Evolutionary conservation across 495 filamentous ascomycete species (phyloP).

Genomic region (Aspergillus baeticus): DNA sequence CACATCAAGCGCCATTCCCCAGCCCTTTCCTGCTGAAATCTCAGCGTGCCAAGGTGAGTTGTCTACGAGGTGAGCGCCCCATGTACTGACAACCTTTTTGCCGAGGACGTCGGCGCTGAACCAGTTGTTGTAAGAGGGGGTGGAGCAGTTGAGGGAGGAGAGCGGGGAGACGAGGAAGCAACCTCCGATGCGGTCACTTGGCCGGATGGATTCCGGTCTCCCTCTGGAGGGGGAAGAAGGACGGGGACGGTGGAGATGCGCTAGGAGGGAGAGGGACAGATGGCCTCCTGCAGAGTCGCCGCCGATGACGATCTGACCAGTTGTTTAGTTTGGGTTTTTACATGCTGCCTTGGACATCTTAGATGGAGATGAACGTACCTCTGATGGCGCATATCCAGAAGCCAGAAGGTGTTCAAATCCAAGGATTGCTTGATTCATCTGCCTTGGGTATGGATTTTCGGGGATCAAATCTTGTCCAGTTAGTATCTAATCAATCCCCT

Average conservation of each 20-base stretch:
- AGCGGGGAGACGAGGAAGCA: constrained; percentile 27
- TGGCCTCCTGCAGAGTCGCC: constrained; percentile 28
- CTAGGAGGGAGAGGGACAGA: constrained; percentile 21
- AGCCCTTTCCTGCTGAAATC: constrained; percentile 18
- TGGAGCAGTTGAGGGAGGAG: constrained; percentile 17
- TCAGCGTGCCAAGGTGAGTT: constrained; percentile 23
- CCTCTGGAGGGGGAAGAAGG: no score
- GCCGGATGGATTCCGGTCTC: no score
- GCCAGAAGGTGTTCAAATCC: constrained; percentile 19
- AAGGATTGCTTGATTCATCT: constrained; percentile 19
- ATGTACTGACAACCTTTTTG: constrained; percentile 15
- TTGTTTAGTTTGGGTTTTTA: no score
- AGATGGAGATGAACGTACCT: constrained; percentile 16
- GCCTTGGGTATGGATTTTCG: constrained; percentile 18
- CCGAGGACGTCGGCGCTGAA: constrained; percentile 22
- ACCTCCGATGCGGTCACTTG: no score
- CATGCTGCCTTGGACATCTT: no score
- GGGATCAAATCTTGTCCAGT: constrained; percentile 18
- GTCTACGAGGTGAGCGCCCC: constrained; percentile 14
- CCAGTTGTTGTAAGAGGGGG: constrained; percentile 13
- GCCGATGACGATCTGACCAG: constrained; percentile 20
- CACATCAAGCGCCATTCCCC: constrained; percentile 27
- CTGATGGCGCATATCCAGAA: constrained; percentile 13
- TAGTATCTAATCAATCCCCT: not conserved
- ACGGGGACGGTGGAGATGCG: constrained; percentile 8